Conservation (phyloP, 257 asterid species). For the Solanum medicagineum region DNA sequence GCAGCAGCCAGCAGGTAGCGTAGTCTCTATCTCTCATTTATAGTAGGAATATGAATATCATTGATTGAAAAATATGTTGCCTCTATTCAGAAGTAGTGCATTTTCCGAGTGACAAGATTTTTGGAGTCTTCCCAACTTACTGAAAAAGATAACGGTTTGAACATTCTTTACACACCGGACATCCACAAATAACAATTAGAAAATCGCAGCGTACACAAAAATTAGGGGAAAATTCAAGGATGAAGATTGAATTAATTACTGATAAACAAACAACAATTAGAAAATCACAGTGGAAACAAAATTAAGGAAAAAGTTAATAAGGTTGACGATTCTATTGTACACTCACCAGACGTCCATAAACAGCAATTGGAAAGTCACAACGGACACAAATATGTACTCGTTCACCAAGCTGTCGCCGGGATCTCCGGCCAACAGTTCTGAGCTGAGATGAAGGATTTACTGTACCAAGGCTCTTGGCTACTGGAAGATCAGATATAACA, state of each 20-base stretch:
- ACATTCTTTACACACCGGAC: background rate
- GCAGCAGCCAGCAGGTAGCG: background rate
- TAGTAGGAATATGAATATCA: background rate
- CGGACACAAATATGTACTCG: slow-evolving; percentile 88
- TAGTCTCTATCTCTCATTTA: background rate
- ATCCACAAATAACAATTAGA: background rate
- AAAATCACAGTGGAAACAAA: background rate
- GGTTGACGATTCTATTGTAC: background rate
- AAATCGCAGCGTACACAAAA: background rate
- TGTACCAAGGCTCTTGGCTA: slow-evolving; percentile 80
- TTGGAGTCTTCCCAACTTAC: background rate
- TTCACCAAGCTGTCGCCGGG: slow-evolving; percentile 92
- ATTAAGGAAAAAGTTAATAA: background rate
- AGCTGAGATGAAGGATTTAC: slow-evolving; percentile 35
- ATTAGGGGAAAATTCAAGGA: background rate
- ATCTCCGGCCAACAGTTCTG: slow-evolving; percentile 80
- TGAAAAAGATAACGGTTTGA: background rate
- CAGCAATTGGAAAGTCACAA: slow-evolving; percentile 85
- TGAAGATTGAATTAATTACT: background rate
- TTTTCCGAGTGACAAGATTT: background rate
- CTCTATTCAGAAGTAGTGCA: background rate
- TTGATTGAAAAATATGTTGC: background rate
- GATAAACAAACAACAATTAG: background rate
- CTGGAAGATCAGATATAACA: slow-evolving; percentile 89
- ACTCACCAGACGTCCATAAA: slow-evolving; percentile 90